Base-by-base conservation (phyloP, 331 rosid genomes). In the Telfairia occidentalis region DNA sequence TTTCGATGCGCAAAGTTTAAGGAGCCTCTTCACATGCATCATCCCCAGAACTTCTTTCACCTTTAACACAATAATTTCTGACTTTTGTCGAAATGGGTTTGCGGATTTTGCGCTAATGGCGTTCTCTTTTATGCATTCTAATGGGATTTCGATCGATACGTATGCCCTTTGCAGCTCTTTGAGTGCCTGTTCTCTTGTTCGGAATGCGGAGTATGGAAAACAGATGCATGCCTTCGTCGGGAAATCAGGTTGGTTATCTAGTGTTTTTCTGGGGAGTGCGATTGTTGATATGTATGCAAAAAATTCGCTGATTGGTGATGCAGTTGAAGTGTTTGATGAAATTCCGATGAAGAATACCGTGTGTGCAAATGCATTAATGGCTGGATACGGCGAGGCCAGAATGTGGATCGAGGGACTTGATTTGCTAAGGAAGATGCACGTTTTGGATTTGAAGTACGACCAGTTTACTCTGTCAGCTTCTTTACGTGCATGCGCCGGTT, bases 221-320 rank as follows among this genome's bases (percentile, higher is more conserved):
- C 87, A 83, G 83, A 70, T 87, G 52, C 97, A 90, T 45, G 85
- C 87, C 74, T 55, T 75, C 29, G 85, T 82, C 30, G 74, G 19
- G n/a, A 89, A 89, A 79, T 85, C 88, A 46, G 92, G 95, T 32
- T 91, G 92, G 90, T 78, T 19, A 38, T 82, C 86, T 10, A 91
- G 92, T 80, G 90, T 87, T 32, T 89, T 86, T 76, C 84, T 91
- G 71, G 97, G 90, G 18, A 83, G 90, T 85, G 96, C 96, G 84
- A 74, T 91, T 12, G 78, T 87, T 46, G 85, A 81, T 58, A 8
- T 83, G 64, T 89, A 91, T 52, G 82, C 92, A 0, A 91, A 87
- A 77, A 67, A 72, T 16, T 83, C 40, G 12, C 8, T 72, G 12
- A 75, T 87, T 2, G n/a, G 76, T 49, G 86, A 89, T 78, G 96